Conservation (phyloP, 164 flowering plant species). For the Tetrastigma voinierianum region DNA sequence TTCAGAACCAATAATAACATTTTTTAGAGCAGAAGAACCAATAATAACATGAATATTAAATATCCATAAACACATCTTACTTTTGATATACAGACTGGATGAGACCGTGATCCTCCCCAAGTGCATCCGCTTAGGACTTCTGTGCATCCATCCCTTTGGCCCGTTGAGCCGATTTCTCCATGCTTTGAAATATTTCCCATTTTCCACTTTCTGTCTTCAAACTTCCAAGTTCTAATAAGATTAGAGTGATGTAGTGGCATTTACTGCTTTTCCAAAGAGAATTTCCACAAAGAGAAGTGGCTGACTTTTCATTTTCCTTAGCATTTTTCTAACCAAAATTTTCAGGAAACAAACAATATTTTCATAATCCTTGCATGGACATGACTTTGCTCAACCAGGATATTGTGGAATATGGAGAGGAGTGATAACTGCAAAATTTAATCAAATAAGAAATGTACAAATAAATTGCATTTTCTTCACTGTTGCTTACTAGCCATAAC, state of each 20-base stretch:
- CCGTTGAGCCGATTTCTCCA: conserved; percentile 36
- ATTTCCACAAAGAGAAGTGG: conserved; percentile 66
- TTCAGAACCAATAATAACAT: no score
- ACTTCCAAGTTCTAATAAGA: conserved; percentile 52
- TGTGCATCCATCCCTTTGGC: conserved; percentile 38
- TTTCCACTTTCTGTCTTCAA: no score
- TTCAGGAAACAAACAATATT: conserved; percentile 70
- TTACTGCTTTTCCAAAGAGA: conserved; percentile 88
- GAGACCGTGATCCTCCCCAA: conserved; percentile 85
- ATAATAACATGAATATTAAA: neutral
- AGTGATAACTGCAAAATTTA: conserved; percentile 77
- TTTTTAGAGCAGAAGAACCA: no score
- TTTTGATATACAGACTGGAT: conserved; percentile 25
- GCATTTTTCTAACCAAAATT: conserved; percentile 68
- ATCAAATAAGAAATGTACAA: conserved; percentile 1
- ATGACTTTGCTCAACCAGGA: conserved; percentile 69
- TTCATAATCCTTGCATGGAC: conserved; percentile 59
- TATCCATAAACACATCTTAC: conserved; percentile 35
- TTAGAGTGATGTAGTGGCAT: conserved; percentile 64
- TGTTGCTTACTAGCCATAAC: conserved; percentile 35
- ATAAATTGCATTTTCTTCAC: no score
- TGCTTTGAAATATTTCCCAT: conserved; percentile 23
- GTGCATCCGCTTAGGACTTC: conserved; percentile 88
- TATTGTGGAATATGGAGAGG: conserved; percentile 56
- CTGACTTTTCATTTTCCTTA: conserved; percentile 77